Conservation (phyloP, 495 filamentous ascomycete genomes). For the Oidiodendron maius region DNA sequence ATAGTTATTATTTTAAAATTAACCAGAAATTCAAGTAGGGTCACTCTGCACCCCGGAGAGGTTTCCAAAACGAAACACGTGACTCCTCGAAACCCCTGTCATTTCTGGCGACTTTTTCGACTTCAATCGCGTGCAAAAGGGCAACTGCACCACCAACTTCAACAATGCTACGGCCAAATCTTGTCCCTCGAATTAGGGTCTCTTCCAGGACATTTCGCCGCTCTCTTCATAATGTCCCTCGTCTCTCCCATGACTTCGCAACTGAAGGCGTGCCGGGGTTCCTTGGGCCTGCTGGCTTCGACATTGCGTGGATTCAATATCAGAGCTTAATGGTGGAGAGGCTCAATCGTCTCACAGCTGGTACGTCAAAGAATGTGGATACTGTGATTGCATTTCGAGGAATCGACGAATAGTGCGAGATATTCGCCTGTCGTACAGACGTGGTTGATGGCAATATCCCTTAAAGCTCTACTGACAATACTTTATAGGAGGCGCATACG, state of each 20-base stretch:
- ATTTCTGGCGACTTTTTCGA: slow-evolving; percentile 3
- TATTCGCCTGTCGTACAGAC: too few relatives aligned
- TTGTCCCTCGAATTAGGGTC: slow-evolving; percentile 16
- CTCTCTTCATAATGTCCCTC: slow-evolving; percentile 49
- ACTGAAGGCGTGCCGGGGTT: slow-evolving; percentile 61
- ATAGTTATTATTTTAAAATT: too few relatives aligned
- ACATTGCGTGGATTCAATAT: slow-evolving; percentile 79
- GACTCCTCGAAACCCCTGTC: too few relatives aligned
- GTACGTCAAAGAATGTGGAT: slow-evolving; percentile 46
- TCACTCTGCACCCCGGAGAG: too few relatives aligned
- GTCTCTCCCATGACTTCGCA: slow-evolving; percentile 48
- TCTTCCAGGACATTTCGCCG: slow-evolving; percentile 21
- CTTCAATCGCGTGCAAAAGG: not conserved
- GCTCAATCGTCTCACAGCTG: slow-evolving; percentile 66
- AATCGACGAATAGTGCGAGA: too few relatives aligned
- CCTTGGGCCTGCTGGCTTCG: slow-evolving; percentile 57
- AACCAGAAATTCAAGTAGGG: too few relatives aligned
- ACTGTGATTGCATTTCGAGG: too few relatives aligned
- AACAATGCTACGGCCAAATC: slow-evolving; percentile 23
- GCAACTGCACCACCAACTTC: slow-evolving; percentile 6
- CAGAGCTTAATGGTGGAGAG: slow-evolving; percentile 64
- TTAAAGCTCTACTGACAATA: slow-evolving; percentile 5
- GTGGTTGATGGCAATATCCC: too few relatives aligned
- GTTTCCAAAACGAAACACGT: too few relatives aligned
- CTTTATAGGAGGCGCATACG: slow-evolving; percentile 13